Evolutionary conservation across 2,329 filamentous ascomycete genomes (phyloP).

Genomic region (Aureobasidium lini): DNA sequence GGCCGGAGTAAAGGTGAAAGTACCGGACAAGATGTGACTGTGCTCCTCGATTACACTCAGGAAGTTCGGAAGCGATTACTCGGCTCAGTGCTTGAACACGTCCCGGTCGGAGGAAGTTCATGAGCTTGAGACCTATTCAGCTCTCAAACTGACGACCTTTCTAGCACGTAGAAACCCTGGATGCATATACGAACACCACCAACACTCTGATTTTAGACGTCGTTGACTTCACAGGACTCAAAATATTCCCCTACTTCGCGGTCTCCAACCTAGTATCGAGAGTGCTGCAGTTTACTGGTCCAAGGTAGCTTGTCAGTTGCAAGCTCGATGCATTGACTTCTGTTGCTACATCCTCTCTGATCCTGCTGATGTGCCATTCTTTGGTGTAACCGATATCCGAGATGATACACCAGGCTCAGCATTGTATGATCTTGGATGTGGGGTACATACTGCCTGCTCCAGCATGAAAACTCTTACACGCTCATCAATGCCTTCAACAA

Average conservation of each 20-base stretch:
- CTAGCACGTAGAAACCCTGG: not conserved
- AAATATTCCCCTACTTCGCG: not conserved
- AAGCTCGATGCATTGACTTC: not conserved
- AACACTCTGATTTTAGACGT: not conserved
- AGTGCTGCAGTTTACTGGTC: not conserved
- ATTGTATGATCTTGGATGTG: not conserved
- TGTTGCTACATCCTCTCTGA: not conserved
- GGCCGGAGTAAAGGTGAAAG: not conserved
- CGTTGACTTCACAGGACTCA: not conserved
- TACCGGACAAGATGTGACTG: not conserved
- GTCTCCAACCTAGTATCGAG: not conserved
- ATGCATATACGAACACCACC: not conserved
- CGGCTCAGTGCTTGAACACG: not conserved
- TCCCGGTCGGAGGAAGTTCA: not conserved
- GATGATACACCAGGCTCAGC: not conserved
- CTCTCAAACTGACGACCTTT: not conserved
- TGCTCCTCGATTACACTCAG: not conserved
- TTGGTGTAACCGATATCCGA: not conserved
- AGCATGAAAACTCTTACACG: too few species aligned
- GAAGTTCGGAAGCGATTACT: not conserved
- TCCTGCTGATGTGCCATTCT: not conserved
- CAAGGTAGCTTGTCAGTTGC: not conserved
- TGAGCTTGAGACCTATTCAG: not conserved
- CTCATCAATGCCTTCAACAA: too few species aligned
- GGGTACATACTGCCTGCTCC: too few species aligned